Evolutionary conservation across 2,329 filamentous ascomycete genomes (phyloP).

Genomic region (Torrubiella hemipterigena): DNA sequence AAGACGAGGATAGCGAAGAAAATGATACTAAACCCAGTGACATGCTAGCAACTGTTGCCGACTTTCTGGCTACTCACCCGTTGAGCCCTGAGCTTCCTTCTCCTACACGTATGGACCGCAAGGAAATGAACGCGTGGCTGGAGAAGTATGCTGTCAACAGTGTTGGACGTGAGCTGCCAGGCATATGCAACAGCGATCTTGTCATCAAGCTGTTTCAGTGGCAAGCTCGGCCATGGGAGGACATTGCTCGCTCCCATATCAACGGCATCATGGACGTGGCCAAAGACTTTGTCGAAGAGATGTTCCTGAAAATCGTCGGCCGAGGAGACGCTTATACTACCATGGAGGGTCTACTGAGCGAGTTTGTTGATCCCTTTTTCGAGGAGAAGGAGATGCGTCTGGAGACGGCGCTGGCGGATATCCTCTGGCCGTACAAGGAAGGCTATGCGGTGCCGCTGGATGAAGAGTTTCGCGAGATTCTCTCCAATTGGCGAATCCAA

Average conservation of each 20-base stretch:
- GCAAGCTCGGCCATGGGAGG: conserved; percentile 25
- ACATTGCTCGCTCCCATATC: conserved; percentile 23
- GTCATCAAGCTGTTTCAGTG: conserved; percentile 25
- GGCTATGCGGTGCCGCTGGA: conserved; percentile 18
- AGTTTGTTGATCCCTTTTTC: conserved; percentile 13
- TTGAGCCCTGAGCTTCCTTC: too few species aligned
- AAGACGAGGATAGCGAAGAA: too few species aligned
- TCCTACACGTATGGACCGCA: too few species aligned
- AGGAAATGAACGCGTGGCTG: background rate
- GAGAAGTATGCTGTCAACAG: conserved; percentile 18
- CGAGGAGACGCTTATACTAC: conserved; percentile 11
- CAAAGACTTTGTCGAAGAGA: conserved; percentile 23
- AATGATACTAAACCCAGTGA: too few species aligned
- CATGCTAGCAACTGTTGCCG: too few species aligned
- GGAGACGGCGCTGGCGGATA: conserved; percentile 18
- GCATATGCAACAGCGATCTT: conserved; percentile 22
- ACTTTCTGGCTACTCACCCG: too few species aligned
- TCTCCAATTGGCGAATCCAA: conserved; percentile 4
- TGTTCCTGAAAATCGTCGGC: conserved; percentile 13
- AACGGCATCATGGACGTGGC: conserved; percentile 14
- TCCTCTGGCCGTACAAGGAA: conserved; percentile 18
- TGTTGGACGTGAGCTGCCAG: conserved; percentile 27
- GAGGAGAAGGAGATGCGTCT: conserved; percentile 14
- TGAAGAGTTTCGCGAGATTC: conserved; percentile 12
- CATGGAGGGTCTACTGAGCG: conserved; percentile 14